Evolutionary conservation across 2,329 filamentous ascomycete species (phyloP).

Genomic region (Beauveria scarabaeidicola): DNA sequence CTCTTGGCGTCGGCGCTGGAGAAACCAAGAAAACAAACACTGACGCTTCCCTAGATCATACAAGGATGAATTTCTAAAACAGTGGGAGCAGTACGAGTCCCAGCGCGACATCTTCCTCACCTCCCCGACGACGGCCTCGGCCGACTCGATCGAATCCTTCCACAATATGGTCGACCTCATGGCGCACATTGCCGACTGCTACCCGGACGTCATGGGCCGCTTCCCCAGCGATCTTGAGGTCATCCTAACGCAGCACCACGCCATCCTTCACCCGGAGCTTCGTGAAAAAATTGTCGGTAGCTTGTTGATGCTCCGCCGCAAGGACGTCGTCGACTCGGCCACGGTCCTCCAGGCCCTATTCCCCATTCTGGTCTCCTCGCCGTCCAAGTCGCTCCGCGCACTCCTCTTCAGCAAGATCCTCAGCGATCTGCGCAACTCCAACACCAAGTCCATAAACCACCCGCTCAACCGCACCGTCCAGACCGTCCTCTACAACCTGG

Average conservation of each 20-base stretch:
- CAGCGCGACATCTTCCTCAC: slow-evolving; percentile 87
- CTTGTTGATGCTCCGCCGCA: slow-evolving; percentile 77
- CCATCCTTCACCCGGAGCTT: slow-evolving; percentile 71
- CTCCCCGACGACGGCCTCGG: slow-evolving; percentile 68
- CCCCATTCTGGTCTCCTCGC: slow-evolving; percentile 83
- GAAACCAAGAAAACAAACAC: neutral
- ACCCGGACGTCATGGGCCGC: slow-evolving; percentile 65
- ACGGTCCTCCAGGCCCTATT: slow-evolving; percentile 85
- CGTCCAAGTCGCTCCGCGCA: slow-evolving; percentile 78
- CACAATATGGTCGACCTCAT: slow-evolving; percentile 90
- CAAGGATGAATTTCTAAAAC: slow-evolving; percentile 76
- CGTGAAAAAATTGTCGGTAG: slow-evolving; percentile 92
- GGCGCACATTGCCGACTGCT: slow-evolving; percentile 88
- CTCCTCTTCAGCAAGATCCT: slow-evolving; percentile 85
- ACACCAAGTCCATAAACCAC: slow-evolving; percentile 83
- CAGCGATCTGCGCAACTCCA: slow-evolving; percentile 79
- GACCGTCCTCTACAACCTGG: slow-evolving; percentile 83
- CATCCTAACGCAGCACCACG: slow-evolving; percentile 75
- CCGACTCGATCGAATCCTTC: slow-evolving; percentile 73
- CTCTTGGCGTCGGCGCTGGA: neutral
- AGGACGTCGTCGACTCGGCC: slow-evolving; percentile 82
- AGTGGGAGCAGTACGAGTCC: slow-evolving; percentile 86
- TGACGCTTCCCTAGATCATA: slow-evolving; percentile 55
- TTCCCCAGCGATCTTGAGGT: slow-evolving; percentile 77
- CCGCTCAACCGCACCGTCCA: slow-evolving; percentile 88